Base-by-base conservation (phyloP, 768 basidiomycete species). In the Lactifluus piperatus region DNA sequence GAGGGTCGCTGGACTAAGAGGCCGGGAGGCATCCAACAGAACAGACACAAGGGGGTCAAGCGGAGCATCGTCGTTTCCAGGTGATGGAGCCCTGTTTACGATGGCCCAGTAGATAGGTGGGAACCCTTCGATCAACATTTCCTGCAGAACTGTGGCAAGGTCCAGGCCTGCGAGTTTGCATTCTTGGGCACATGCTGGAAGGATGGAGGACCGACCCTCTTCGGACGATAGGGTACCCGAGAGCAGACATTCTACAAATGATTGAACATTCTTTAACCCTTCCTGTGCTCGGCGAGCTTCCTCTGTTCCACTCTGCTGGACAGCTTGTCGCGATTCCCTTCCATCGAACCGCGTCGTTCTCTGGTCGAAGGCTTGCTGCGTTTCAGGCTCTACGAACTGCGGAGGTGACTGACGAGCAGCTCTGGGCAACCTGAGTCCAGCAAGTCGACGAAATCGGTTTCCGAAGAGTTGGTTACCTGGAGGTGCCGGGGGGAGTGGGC, bases 81-180 rank as follows among this genome's bases (percentile, higher is more conserved):
- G 45, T 13, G 41, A 64, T 58, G 9, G 74, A 66, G 9, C 75
- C 76, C 58, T 83, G 84, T 62, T 63, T 22, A 88, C 70, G 62
- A 88, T 81, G 0, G 81, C 82, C 88, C 88, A 89, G 64, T 88
- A 88, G 5, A 89, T 65, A 0, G 85, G 82, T 0, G 82, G 83
- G 64, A 83, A 83, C 0, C 72, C 74, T 64, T 87, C 87, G 34
- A 88, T 81, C 6, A 71, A 79, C 36, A 69, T 77, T 53, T 86
- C 81, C 65, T 87, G 86, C 0, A 89, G 70, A n/a, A 88, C 66
- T 0, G 73, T 62, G 0, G 82, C 75, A 32, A 87, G 71, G 1
- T 81, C 77, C 1, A 87, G 56, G n/a, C 70, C 71, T 44, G 81
- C 74, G 0, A 74, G 65, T 13, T 70, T 65, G 62, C 86, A 88